These are phyloP conservation scores for Marsdenia floribunda DNA, from an alignment of 257 asterid genomes.

Conservation along the genomic window DNA sequence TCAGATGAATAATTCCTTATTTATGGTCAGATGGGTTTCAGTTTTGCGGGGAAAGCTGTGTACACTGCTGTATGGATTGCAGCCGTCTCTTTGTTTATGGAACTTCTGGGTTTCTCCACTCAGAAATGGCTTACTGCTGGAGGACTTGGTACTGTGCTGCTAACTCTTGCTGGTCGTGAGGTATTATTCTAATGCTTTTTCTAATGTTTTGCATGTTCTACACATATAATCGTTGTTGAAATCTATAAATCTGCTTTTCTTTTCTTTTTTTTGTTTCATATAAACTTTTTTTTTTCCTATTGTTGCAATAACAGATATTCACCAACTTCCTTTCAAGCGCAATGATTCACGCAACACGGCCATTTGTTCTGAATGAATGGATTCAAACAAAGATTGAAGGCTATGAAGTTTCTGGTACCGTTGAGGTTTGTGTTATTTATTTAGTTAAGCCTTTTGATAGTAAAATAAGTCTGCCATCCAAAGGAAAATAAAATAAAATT, in stretches of 20 bases:
- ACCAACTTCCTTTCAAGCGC: slow-evolving; percentile 96
- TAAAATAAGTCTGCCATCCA: neutral
- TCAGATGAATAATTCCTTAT: neutral
- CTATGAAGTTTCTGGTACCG: slow-evolving; percentile 96
- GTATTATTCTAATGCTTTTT: slow-evolving; percentile 28
- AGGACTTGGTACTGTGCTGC: slow-evolving; percentile 96
- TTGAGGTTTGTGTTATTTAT: slow-evolving; percentile 57
- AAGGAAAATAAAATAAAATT: neutral
- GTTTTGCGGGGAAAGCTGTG: slow-evolving; percentile 85
- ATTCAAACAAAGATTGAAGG: slow-evolving; percentile 97
- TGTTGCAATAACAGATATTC: slow-evolving; percentile 57
- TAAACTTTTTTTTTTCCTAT: slow-evolving; percentile 9
- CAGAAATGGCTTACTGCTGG: slow-evolving; percentile 99
- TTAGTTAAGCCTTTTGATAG: neutral
- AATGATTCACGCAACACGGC: slow-evolving; percentile 97
- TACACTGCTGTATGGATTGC: slow-evolving; percentile 98
- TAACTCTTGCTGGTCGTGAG: slow-evolving; percentile 99
- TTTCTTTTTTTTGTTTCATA: no score
- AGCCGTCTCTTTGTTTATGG: slow-evolving; percentile 92
- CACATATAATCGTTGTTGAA: neutral
- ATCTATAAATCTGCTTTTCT: neutral
- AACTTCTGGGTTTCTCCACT: slow-evolving; percentile 93
- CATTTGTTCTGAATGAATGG: slow-evolving; percentile 89
- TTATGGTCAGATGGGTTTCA: slow-evolving; percentile 77
- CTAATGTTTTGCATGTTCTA: neutral